Percentiles rank a stretch among this genome's conserved stretches.
phyloP scores from a whole-genome alignment of 306 rosid species.

The Gastrolobium villosum region DNA sequence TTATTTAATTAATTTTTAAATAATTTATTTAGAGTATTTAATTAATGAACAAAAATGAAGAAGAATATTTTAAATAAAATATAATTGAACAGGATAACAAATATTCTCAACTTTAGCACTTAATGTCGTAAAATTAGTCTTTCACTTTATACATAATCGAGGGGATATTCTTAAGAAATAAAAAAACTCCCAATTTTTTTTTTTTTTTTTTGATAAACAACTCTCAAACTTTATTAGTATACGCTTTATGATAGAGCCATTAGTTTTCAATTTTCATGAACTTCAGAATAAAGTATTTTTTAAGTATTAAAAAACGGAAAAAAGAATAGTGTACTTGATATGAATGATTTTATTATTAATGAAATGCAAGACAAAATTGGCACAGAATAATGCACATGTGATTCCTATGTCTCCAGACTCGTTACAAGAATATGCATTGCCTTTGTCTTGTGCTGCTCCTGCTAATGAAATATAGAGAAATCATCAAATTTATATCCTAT shows the following conservation, averaged over 20 bases:
- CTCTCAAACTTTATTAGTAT: neutral
- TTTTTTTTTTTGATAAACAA: too few relatives aligned
- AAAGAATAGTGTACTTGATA: neutral
- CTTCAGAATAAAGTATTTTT: conserved; percentile 40
- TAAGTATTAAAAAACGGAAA: neutral
- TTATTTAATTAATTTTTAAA: neutral
- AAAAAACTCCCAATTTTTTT: too few relatives aligned
- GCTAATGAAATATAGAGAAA: conserved; percentile 20
- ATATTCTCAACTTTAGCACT: too few relatives aligned
- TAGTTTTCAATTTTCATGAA: conserved; percentile 31
- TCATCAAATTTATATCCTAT: conserved; percentile 17
- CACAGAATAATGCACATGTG: conserved; percentile 5
- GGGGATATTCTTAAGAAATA: too few relatives aligned
- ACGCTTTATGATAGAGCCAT: neutral
- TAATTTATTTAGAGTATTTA: neutral
- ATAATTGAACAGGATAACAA: neutral
- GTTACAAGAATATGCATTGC: conserved; percentile 34
- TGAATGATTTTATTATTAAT: neutral
- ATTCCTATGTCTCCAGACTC: conserved; percentile 35
- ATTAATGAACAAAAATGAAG: neutral
- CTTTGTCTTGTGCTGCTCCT: conserved; percentile 9
- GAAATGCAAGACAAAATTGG: conserved; percentile 11
- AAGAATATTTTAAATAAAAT: neutral
- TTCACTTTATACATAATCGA: too few relatives aligned
- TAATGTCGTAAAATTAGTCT: too few relatives aligned